phyloP scores from a whole-genome alignment of 177 flowering plant genomes.

The Vitis hybrid region DNA sequence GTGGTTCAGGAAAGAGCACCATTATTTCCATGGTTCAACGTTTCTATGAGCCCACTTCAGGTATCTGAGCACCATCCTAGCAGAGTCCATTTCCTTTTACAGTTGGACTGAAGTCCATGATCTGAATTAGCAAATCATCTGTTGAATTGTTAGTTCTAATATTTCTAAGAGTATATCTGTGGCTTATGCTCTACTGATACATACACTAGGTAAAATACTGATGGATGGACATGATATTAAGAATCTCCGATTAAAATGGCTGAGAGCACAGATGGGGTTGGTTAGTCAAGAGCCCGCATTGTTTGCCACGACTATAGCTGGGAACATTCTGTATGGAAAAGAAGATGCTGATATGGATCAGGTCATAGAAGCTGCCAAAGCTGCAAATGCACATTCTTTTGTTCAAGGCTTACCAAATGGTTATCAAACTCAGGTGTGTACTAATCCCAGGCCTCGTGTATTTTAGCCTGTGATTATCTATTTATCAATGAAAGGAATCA shows the following conservation, averaged over 20 bases:
- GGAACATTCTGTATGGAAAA: constrained; percentile 65
- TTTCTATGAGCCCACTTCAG: constrained; percentile 73
- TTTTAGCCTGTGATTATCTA: too few relatives aligned
- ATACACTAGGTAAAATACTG: constrained; percentile 48
- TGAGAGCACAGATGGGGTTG: constrained; percentile 77
- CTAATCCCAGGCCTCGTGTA: neutral
- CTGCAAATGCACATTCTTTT: constrained; percentile 82
- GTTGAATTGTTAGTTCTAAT: neutral
- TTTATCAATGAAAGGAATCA: too few relatives aligned
- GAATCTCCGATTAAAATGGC: constrained; percentile 62
- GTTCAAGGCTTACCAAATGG: constrained; percentile 63
- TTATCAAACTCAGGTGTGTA: constrained; percentile 65
- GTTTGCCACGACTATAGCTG: constrained; percentile 68
- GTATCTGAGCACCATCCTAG: constrained; percentile 25
- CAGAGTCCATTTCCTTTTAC: neutral
- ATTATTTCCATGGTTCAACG: constrained; percentile 70
- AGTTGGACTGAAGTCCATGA: neutral
- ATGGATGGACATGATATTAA: constrained; percentile 76
- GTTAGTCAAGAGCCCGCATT: constrained; percentile 88
- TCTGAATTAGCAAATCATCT: neutral
- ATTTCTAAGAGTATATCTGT: neutral
- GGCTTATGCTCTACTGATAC: constrained; percentile 1
- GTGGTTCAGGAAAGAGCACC: constrained; percentile 89
- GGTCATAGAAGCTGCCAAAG: constrained; percentile 65
- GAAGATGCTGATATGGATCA: constrained; percentile 58